Conservation (phyloP, 441 rosid genomes). For the Brassica balearica region DNA sequence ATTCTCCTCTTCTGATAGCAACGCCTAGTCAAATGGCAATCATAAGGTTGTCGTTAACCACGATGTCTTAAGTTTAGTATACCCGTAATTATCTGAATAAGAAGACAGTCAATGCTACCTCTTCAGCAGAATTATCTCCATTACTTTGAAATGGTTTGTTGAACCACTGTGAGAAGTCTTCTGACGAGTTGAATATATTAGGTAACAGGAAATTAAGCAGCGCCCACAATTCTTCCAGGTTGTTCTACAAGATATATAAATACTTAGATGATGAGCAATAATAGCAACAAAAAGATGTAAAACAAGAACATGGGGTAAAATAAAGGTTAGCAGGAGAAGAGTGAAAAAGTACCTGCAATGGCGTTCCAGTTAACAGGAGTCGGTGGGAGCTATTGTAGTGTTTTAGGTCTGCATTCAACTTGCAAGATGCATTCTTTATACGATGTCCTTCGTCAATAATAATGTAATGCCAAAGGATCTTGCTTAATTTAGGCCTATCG, state of each 20-base stretch:
- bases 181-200: constrained; percentile 92
- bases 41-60: constrained; percentile 14
- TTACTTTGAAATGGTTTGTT: constrained; percentile 94
- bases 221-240: constrained; percentile 98
- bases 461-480: constrained; percentile 91
- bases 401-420: constrained; percentile 93
- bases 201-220: constrained; percentile 92
- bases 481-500: constrained; percentile 91
- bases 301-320: constrained; percentile 1
- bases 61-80: constrained; percentile 9
- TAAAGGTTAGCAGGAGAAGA: neutral
- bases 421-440: constrained; percentile 97
- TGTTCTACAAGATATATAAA: constrained; percentile 62
- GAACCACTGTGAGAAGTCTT: constrained; percentile 98
- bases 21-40: constrained; percentile 58
- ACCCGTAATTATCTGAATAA: constrained; percentile 25
- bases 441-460: constrained; percentile 99
- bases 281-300: neutral
- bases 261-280: constrained; percentile 29
- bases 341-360: constrained; percentile 68
- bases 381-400: constrained; percentile 90
- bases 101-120: constrained; percentile 52
- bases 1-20: constrained; percentile 95
- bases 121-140: constrained; percentile 91
- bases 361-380: constrained; percentile 92